Evolutionary conservation across 495 filamentous ascomycete genomes (phyloP), one percentile per base, ranked within the genome.

Genomic region (Neurospora africana): DNA sequence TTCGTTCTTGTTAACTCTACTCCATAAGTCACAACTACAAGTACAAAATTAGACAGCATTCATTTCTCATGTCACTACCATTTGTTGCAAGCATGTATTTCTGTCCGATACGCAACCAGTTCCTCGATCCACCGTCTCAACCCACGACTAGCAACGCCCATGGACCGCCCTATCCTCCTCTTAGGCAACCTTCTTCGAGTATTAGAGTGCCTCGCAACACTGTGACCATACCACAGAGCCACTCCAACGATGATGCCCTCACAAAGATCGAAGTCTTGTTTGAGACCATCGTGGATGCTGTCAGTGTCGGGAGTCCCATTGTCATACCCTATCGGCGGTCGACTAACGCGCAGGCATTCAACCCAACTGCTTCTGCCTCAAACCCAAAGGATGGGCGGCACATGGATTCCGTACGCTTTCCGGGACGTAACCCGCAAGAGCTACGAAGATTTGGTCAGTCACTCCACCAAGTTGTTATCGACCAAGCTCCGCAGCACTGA

Each of bases 261-360:
- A 69, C 78, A 27, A 83, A 81, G 30, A 87, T 90, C 71, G 88
- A 90, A 74, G 70, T 76, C 8, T 81, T 90, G 7, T 76, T 91
- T 38, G 83, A 86, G 69, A 68, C 74, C 5, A 85, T 90, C 33
- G 71, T 84, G 6, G 86, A 88, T 70, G 83, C 82, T 4, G 69
- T 88, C 17, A 73, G 75, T 35, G 76, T 82, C 19, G 78, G 81
- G n/a, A 75, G 76, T 13, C 77, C 83, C 39, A 77, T 90, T n/a
- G 67, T 73, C 5, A 87, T 91, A 69, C 81, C 83, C 0, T 79
- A 83, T 38, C 71, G 70, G 53, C 53, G 53, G 30, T 65, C 53
- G 6, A 65, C 27, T 65, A 65, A 65, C 8, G 53, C 15, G 27
- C 53, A 65, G 73, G 21, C 23, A 30, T 36, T 15, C 73, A 73